These are phyloP conservation scores for Ganoderma boninense DNA, from an alignment of 1,284 basidiomycete genomes.

Conservation along the genomic window DNA sequence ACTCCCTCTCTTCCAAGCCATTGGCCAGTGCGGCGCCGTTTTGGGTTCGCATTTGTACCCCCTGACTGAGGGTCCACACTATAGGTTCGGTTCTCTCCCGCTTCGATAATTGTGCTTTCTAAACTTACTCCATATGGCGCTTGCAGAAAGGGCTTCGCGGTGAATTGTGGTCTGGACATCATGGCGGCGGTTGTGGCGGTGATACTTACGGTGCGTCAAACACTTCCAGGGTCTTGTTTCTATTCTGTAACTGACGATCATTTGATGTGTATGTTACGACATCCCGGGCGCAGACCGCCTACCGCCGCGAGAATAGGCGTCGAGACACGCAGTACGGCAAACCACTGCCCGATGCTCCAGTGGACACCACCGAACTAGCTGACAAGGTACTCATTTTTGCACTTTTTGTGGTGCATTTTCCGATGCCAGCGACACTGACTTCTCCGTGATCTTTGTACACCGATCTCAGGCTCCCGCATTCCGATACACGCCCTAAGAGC, in stretches of 20 bases:
- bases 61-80: slow-evolving; percentile 65
- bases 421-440: not conserved
- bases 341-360: slow-evolving; percentile 54
- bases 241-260: not conserved
- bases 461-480: slow-evolving; percentile 34
- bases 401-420: not conserved
- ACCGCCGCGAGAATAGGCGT: slow-evolving; percentile 65
- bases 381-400: slow-evolving; percentile 51
- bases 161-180: slow-evolving; percentile 64
- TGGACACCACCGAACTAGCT: slow-evolving; percentile 73
- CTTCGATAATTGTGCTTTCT: not conserved
- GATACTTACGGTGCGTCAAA: slow-evolving; percentile 57
- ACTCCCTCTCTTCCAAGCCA: slow-evolving; percentile 78
- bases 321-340: slow-evolving; percentile 66
- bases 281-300: slow-evolving; percentile 56
- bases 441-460: not conserved
- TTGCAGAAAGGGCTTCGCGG: slow-evolving; percentile 70
- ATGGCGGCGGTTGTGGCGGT: slow-evolving; percentile 60
- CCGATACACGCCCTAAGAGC: slow-evolving; percentile 35
- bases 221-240: not conserved
- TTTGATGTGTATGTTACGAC: not conserved
- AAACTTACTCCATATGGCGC: not conserved
- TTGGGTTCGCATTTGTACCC: slow-evolving; percentile 79
- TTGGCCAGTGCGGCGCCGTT: slow-evolving; percentile 77
- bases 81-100: slow-evolving; percentile 54